These are phyloP conservation scores for Termitomyces bulborhizus DNA, from an alignment of 768 basidiomycete genomes.

Conservation along the genomic window DNA sequence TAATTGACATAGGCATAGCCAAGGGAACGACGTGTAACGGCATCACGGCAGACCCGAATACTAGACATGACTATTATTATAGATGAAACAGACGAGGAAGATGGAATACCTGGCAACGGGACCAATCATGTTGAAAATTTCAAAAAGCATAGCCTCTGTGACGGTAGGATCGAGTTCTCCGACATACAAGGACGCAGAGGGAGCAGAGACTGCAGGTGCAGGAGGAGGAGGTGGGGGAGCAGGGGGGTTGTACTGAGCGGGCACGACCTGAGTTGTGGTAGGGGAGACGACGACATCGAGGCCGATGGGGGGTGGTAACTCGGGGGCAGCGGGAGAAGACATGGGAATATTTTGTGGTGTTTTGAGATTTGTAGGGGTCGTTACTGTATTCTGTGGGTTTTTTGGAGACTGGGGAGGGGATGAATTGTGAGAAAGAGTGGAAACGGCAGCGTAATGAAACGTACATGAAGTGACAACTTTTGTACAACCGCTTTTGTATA, in stretches of 20 bases:
- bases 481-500: slow-evolving; percentile 63
- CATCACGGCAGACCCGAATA: slow-evolving; percentile 99
- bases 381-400: slow-evolving; percentile 87
- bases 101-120: slow-evolving; percentile 81
- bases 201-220: slow-evolving; percentile 26
- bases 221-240: slow-evolving; percentile 31
- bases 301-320: slow-evolving; percentile 40
- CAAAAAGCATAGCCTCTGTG: slow-evolving; percentile 99
- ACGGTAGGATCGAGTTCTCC: slow-evolving; percentile 98
- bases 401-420: slow-evolving; percentile 40
- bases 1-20: slow-evolving; percentile 99
- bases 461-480: slow-evolving; percentile 64
- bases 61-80: slow-evolving; percentile 27
- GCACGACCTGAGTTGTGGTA: slow-evolving; percentile 25
- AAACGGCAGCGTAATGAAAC: slow-evolving; percentile 2
- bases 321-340: slow-evolving; percentile 51
- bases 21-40: slow-evolving; percentile 97
- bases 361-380: slow-evolving; percentile 47
- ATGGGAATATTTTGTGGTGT: slow-evolving; percentile 38
- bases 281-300: slow-evolving; percentile 32
- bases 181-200: slow-evolving; percentile 94
- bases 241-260: slow-evolving; percentile 7
- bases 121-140: slow-evolving; percentile 99
- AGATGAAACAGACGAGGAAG: not conserved
- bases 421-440: slow-evolving; percentile 8